Base-by-base conservation (phyloP, 192 early-diverging fungal genomes). In the Coemansia guatemalensis region DNA sequence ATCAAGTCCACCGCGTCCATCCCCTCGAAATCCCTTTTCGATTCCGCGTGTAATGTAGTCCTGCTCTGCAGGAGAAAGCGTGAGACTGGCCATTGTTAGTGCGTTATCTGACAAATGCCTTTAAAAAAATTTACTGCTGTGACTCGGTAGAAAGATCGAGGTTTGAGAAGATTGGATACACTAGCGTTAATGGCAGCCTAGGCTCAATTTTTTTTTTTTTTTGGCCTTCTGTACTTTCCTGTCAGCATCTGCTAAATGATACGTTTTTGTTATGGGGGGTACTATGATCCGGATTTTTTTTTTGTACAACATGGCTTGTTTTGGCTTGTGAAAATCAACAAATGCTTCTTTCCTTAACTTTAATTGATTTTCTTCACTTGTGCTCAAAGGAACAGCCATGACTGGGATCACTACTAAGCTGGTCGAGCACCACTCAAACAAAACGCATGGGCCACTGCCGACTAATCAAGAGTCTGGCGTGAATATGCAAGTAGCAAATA, bases 1-100 rank as follows among this genome's bases (percentile, higher is more conserved):
- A 67, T 95, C 92, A 17, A 86, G 75, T 23, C 89, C 83, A 39
- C 79, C 71, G 24, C 97, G 93, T 1, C 97, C 97, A 68, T 99
- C 97, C 18, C 86, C 87, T 52, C 97, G 89, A 47, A 96, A 82
- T 70, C 90, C 88, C 48, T 68, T 64, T 56, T 92, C 88, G 35
- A 97, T 85, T 32, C 94, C 93, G 30, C 88, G 78, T 24, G 84
- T 78, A 29, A 99, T 96, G 71, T 87, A 99, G 66, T 90, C 90
- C 48, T 83, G 82, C 74, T 94, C 92, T 33, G 89, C 86, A 8
- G 89, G 89, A 41, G 92, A 93, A 48, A 93, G 81, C 18, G 85
- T 53, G 17, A 78, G 59, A 8, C 75, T 74, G 58, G 81, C 69
- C 84, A 87, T 87, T 44, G 39, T 17, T 17, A 44, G 0, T 12